These are phyloP conservation scores for Sclerotinia glacialis DNA, from an alignment of 2,329 filamentous ascomycete genomes.

Conservation along the genomic window DNA sequence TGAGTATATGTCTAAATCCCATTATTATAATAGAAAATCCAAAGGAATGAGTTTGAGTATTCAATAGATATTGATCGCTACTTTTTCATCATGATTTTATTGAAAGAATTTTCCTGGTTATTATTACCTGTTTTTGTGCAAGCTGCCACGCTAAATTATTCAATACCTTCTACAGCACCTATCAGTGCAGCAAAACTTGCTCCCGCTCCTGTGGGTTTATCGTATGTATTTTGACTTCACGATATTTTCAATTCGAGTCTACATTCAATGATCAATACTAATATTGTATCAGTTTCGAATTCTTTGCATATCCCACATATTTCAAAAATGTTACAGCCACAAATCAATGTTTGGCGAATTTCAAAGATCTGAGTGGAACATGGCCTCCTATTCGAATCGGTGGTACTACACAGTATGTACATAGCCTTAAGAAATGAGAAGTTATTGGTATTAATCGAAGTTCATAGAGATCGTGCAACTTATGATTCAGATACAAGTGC, in stretches of 20 bases:
- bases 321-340: slow-evolving; percentile 52
- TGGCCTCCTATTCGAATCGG: slow-evolving; percentile 56
- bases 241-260: not conserved
- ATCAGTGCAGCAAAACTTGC: slow-evolving; percentile 36
- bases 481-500: slow-evolving; percentile 47
- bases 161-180: slow-evolving; percentile 31
- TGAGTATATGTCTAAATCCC: not conserved
- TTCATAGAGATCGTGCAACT: slow-evolving; percentile 48
- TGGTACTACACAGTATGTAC: slow-evolving; percentile 53
- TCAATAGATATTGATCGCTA: not conserved
- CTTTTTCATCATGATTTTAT: not conserved
- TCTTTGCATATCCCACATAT: slow-evolving; percentile 56
- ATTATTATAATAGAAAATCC: no score
- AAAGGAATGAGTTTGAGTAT: not conserved
- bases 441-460: not conserved
- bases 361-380: slow-evolving; percentile 48
- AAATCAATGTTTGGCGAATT: slow-evolving; percentile 50
- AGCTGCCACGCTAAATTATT: slow-evolving; percentile 26
- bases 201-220: slow-evolving; percentile 47
- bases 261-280: not conserved
- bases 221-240: slow-evolving; percentile 39
- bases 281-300: slow-evolving; percentile 47
- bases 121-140: not conserved
- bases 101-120: not conserved
- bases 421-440: not conserved